Evolutionary conservation across 83 land plant genomes (phyloP).

Genomic region (Picea mariana): DNA sequence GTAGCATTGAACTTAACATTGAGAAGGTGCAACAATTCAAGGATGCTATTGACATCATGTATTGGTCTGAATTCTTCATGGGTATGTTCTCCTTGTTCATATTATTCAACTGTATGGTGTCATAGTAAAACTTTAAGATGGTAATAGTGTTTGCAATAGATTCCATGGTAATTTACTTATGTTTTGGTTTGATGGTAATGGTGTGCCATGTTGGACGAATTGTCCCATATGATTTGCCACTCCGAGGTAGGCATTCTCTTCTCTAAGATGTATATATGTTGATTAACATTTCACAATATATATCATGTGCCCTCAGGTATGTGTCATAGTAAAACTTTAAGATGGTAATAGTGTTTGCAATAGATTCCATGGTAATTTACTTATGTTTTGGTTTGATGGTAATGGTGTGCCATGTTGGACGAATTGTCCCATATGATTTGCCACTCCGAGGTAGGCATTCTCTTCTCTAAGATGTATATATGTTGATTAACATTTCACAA

Average conservation of each 20-base stretch:
- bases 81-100: conserved; percentile 46
- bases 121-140: neutral
- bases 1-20: conserved; percentile 67
- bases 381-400: neutral
- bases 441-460: conserved; percentile 91
- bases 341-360: neutral
- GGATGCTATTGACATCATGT: conserved; percentile 86
- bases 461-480: neutral
- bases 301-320: neutral
- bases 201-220: neutral
- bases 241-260: conserved; percentile 78
- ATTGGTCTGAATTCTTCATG: conserved; percentile 93
- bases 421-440: conserved; percentile 69
- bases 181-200: neutral
- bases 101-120: neutral
- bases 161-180: conserved; percentile 7
- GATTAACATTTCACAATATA: neutral
- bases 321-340: neutral
- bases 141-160: neutral
- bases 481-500: neutral
- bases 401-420: neutral
- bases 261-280: neutral
- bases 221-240: conserved; percentile 85
- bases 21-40: conserved; percentile 70
- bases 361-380: neutral